Base-by-base conservation (phyloP, 495 filamentous ascomycete species). In the Tetracladium setigerum region DNA sequence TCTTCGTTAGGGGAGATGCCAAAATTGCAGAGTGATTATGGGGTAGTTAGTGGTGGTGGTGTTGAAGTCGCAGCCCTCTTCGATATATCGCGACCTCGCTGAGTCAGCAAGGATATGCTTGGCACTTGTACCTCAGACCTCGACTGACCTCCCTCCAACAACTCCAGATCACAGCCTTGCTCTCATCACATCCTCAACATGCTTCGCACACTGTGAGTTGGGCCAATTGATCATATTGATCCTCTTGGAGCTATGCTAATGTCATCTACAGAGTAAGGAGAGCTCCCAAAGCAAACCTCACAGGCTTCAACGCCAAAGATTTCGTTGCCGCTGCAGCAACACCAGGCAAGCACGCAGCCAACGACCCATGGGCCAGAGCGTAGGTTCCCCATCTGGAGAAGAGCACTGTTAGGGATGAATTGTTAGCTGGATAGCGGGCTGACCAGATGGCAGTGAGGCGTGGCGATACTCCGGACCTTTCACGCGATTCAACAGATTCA, bases 391-490 rank as follows among this genome's bases (percentile, higher is more conserved):
- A 3, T 35, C 24, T 36, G 4, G 5, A 4, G 43, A 30, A 34
- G 32, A 6, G 11, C 13, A 44, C 36, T n/a, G 17, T 32, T 13
- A 32, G 8, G 44, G 30, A 16, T 18, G 34, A 50, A 47, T 45
- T 45, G 19, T 22, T 30, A 13, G 30, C 2, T 18, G 15, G 15
- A 22, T 48, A 12, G 41, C 32, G 22, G 7, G 39, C 34, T 46
- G 15, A 48, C 31, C 19, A 9, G 10, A 27, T 33, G 37, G 17
- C 64, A 98, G 92, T 52, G 92, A 98, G 68, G 72, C 84, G 62
- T 98, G 92, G 92, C 81, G 92, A 58, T 96, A 94, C 71, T 80
- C 79, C 39, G 94, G 90, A 54, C 83, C 80, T 35, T 97, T 96
- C 76, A 82, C 81, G 47, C 78, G 91, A 44, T 85, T 67, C 65